Evolutionary conservation across 352 stramenopile species (phyloP), one percentile per base, ranked within the genome.

Genomic region (Phytophthora podocarpi): DNA sequence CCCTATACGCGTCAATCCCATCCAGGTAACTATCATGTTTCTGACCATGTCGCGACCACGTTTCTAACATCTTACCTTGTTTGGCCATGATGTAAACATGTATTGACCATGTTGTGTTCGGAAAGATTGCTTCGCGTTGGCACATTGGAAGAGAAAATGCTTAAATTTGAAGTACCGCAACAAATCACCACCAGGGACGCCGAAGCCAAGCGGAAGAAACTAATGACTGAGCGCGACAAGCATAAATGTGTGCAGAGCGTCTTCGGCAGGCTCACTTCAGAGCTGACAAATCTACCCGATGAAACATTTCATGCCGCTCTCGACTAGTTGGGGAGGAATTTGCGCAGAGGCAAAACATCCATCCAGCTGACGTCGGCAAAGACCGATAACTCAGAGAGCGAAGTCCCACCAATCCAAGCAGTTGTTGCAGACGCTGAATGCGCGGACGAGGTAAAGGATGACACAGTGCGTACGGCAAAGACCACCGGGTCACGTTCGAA

Each of bases 11-110:
- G 3, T 49, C 32, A 5, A 55, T 62, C 13, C 42, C 34, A 5
- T 5, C 20, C 20, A 64, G 37, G 37, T 64, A 37, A 36, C 23
- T 15, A 36, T 23, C 9, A 51, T 63, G 42, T 37, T 49, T 43
- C n/a, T 34, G 9, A n/a, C 34, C 34, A 37, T 46, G 34, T 58
- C n/a, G n/a, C n/a, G n/a, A n/a, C 30, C 37, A 49, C 35, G 50
- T 56, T 36, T 41, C 16, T 10, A n/a, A n/a, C n/a, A n/a, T n/a
- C n/a, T n/a, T n/a, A n/a, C n/a, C n/a, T n/a, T n/a, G n/a, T n/a
- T n/a, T 26, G 32, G 0, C 16, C 18, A 47, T 45, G 48, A 16
- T 34, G 13, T 6, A 5, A 15, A 21, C n/a, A 45, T 35, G 31
- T 45, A 36, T 40, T 39, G 10, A 3, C 36, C 36, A 49, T 49